These are phyloP conservation scores for Arabidopsis arenosa DNA, from an alignment of 345 rosid genomes.

Conservation along the genomic window DNA sequence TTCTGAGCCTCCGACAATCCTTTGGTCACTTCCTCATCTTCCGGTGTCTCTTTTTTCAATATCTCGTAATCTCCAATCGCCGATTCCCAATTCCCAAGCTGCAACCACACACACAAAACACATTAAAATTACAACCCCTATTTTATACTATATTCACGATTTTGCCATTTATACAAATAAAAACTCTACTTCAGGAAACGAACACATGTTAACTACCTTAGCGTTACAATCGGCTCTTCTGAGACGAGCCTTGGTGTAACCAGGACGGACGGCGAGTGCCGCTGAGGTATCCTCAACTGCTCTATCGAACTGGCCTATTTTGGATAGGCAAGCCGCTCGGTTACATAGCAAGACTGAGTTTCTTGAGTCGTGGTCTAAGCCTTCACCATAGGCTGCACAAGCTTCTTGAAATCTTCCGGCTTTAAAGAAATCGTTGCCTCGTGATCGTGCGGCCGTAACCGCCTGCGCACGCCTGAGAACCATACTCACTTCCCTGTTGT, in stretches of 20 bases:
- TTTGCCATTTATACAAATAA: background rate
- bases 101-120: background rate
- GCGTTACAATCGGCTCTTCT: constrained; percentile 83
- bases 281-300: constrained; percentile 72
- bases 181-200: too few relatives aligned
- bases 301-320: constrained; percentile 68
- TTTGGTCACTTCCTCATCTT: constrained; percentile 64
- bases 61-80: constrained; percentile 72
- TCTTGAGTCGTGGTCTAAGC: constrained; percentile 70
- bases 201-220: constrained; percentile 52
- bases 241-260: constrained; percentile 79
- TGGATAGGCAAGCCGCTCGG: constrained; percentile 78
- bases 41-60: constrained; percentile 62
- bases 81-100: constrained; percentile 79
- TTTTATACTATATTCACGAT: background rate
- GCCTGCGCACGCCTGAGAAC: constrained; percentile 60
- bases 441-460: constrained; percentile 61
- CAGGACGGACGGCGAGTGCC: constrained; percentile 71
- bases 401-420: constrained; percentile 65
- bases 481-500: constrained; percentile 61
- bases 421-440: constrained; percentile 75
- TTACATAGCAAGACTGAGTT: constrained; percentile 86
- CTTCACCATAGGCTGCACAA: constrained; percentile 63
- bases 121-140: background rate
- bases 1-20: constrained; percentile 57